Conservation (phyloP, 2,329 filamentous ascomycete genomes). For the Lanzia echinophila region DNA sequence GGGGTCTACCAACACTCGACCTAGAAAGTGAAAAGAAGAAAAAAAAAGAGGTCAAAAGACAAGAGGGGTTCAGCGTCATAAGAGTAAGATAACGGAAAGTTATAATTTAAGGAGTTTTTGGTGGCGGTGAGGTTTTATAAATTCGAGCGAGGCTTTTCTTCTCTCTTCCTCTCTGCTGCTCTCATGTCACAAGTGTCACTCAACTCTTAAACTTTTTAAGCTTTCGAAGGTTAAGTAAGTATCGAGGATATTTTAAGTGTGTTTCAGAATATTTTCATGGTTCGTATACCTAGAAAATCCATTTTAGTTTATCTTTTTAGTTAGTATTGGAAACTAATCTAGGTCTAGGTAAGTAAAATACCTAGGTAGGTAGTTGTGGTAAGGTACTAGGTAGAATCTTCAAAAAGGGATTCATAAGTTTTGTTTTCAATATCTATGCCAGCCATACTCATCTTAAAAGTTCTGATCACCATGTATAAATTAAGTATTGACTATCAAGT, state of each 20-base stretch:
- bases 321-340: no score
- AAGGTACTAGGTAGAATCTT: no score
- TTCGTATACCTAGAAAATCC: not conserved
- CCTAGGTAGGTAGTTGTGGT: no score
- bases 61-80: not conserved
- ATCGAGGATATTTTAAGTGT: not conserved
- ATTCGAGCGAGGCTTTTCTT: not conserved
- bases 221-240: not conserved
- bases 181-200: no score
- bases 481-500: no score
- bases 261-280: not conserved
- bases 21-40: not conserved
- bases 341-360: no score
- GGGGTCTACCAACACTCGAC: not conserved
- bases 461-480: no score
- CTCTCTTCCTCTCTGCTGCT: not conserved
- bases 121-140: slow-evolving; percentile 26
- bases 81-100: not conserved
- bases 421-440: no score
- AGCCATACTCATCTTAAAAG: no score
- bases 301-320: no score
- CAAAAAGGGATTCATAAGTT: no score
- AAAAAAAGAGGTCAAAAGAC: not conserved
- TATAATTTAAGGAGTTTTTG: not conserved
- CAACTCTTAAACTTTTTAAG: no score